Base-by-base conservation (phyloP, 306 rosid genomes). In the Alnus glutinosa region DNA sequence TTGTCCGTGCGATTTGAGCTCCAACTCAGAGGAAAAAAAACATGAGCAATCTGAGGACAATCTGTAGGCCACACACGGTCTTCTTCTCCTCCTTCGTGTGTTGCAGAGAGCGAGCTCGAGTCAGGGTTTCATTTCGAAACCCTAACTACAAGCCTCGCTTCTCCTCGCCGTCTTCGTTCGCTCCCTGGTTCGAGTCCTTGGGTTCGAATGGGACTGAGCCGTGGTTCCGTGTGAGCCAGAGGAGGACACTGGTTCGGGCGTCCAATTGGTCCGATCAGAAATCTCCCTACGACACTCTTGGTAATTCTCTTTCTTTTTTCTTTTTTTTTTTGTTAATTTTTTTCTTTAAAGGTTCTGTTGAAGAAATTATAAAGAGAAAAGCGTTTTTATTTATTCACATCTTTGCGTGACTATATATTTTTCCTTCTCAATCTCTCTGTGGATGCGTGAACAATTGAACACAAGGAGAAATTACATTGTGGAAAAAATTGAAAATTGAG, bases 281-380 rank as follows among this genome's bases (percentile, higher is more conserved):
- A 77, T 85, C 98, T 81, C 98, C 98, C 1, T 94, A 94, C 75
- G 92, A 91, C 73, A 94, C 97, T 61, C 98, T 94, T 19, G 97
- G 98, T 92, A 78, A 75, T 83, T 50, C 10, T 19, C 42, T 79
- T 7, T 30, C 12, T 57, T 83, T 63, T 75, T 78, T 6, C 66
- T 67, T 70, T 70, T 71, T 15, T 18, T 28, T 55, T 14, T 61
- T 70, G 52, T 12, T 49, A 49, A 1, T 7, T 11, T 48, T 3
- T 52, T 55, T 44, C 68, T 7, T 30, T 48, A 19, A 7, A 12
- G 51, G 10, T 69, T 69, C 19, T 44, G 37, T 30, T 62, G 39
- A 10, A 51, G 47, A 46, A 14, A 16, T 70, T 55, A 10, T 62
- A 9, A 11, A 11, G 68, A 30, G 37, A 30, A 61, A 61, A 1